phyloP scores from a whole-genome alignment of 805 yeast genomes.

The Nakazawaea sp. region DNA sequence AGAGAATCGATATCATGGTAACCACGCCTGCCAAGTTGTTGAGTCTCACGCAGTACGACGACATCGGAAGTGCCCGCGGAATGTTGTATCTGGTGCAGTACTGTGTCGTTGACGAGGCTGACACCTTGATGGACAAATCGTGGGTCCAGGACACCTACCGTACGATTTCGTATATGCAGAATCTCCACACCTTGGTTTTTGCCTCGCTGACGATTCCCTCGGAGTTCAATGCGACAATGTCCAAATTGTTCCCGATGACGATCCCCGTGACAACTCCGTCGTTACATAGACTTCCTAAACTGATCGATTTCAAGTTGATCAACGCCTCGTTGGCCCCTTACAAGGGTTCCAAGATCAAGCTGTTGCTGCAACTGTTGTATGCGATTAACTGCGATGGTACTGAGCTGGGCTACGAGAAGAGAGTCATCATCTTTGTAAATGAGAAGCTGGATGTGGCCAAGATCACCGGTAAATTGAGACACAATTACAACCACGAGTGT shows the following conservation, averaged over 20 bases:
- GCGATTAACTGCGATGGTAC: conserved; percentile 82
- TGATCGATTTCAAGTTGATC: conserved; percentile 64
- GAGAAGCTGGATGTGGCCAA: conserved; percentile 55
- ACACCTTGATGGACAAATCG: conserved; percentile 78
- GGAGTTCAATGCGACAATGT: conserved; percentile 58
- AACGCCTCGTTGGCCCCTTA: conserved; percentile 77
- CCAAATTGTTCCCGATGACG: conserved; percentile 56
- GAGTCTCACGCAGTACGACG: conserved; percentile 23
- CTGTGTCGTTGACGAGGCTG: conserved; percentile 89
- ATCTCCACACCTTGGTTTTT: conserved; percentile 58
- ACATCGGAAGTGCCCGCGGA: conserved; percentile 25
- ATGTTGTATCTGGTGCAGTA: conserved; percentile 41
- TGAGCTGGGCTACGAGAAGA: conserved; percentile 67
- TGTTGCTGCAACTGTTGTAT: conserved; percentile 81
- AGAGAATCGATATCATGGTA: conserved; percentile 69
- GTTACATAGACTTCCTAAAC: conserved; percentile 77
- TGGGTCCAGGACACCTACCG: conserved; percentile 62
- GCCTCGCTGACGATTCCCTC: conserved; percentile 90
- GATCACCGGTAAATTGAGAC: conserved; percentile 46
- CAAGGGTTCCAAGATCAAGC: conserved; percentile 75
- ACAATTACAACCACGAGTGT: conserved; percentile 49
- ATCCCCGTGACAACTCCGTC: conserved; percentile 69
- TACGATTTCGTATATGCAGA: conserved; percentile 40
- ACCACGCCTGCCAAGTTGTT: conserved; percentile 78
- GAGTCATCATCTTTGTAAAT: conserved; percentile 83